Evolutionary conservation across 345 rosid species (phyloP).

Genomic region (Gossypium sturtianum): DNA sequence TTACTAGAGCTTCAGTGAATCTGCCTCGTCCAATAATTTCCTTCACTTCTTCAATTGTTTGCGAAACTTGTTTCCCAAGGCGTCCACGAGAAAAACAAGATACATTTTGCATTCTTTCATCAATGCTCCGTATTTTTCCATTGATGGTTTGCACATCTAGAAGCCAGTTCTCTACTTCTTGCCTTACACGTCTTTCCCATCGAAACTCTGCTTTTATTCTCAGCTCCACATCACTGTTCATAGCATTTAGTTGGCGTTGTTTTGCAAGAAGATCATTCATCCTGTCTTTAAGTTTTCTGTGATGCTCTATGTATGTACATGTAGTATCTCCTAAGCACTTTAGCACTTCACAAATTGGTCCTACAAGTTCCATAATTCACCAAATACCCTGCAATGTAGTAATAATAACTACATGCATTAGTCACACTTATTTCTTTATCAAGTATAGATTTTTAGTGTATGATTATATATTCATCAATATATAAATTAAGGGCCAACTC

Average conservation of each 20-base stretch:
- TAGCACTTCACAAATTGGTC: background rate
- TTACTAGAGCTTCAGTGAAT: background rate
- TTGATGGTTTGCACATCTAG: background rate
- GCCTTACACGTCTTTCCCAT: background rate
- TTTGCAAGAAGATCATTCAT: background rate
- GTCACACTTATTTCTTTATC: background rate
- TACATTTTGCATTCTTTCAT: background rate
- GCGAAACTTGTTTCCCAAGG: background rate
- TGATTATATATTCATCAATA: background rate
- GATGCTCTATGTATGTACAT: background rate
- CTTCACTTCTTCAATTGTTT: background rate
- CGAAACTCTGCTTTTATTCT: background rate
- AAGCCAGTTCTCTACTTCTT: background rate
- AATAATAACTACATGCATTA: background rate
- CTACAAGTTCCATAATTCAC: conserved; percentile 2
- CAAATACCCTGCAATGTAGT: background rate
- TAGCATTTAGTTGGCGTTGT: background rate
- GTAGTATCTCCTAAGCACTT: conserved; percentile 1
- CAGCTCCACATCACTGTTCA: background rate
- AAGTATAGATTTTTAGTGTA: background rate
- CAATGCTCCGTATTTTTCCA: accelerated
- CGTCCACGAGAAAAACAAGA: background rate
- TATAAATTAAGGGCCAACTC: no score
- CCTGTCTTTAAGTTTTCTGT: background rate
- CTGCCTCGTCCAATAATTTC: background rate